Conservation (phyloP, 805 yeast genomes). For the Wickerhamiella cacticola region DNA sequence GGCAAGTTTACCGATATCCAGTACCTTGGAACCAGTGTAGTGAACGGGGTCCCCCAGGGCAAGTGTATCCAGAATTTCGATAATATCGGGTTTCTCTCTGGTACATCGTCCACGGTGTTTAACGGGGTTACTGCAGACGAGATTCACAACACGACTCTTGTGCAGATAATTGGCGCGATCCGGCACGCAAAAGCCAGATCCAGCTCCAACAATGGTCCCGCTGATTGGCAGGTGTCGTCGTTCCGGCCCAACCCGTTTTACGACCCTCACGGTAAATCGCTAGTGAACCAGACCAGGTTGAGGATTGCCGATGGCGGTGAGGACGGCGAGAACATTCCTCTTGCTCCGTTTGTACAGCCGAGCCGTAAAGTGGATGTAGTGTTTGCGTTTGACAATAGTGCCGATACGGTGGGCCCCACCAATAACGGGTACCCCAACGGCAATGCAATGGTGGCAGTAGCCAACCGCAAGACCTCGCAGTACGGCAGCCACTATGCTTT, state of each 20-base stretch:
- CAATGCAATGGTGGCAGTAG: conserved; percentile 42
- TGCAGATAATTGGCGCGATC: not conserved
- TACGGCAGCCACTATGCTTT: conserved; percentile 41
- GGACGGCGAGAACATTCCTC: conserved; percentile 54
- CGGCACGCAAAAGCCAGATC: not conserved
- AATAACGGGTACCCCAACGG: conserved; percentile 59
- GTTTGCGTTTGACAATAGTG: conserved; percentile 57
- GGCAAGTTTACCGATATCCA: conserved; percentile 51
- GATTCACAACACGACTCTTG: not conserved
- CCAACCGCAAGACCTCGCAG: conserved; percentile 38
- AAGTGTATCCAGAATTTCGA: conserved; percentile 60
- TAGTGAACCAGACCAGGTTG: conserved; percentile 35
- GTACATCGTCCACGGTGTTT: conserved; percentile 72
- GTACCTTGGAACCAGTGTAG: conserved; percentile 56
- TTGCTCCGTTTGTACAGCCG: conserved; percentile 48
- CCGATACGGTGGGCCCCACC: conserved; percentile 49
- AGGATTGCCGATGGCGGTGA: conserved; percentile 63
- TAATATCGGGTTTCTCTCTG: conserved; percentile 69
- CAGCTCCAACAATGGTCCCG: not conserved
- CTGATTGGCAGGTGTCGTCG: not conserved
- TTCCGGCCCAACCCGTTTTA: conserved; percentile 56
- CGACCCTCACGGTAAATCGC: conserved; percentile 31
- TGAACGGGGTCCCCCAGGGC: conserved; percentile 45
- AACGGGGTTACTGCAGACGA: conserved; percentile 38
- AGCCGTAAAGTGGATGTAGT: conserved; percentile 50